Evolutionary conservation across 2,329 filamentous ascomycete species (phyloP).

Genomic region (Dothideomycetes sp.): DNA sequence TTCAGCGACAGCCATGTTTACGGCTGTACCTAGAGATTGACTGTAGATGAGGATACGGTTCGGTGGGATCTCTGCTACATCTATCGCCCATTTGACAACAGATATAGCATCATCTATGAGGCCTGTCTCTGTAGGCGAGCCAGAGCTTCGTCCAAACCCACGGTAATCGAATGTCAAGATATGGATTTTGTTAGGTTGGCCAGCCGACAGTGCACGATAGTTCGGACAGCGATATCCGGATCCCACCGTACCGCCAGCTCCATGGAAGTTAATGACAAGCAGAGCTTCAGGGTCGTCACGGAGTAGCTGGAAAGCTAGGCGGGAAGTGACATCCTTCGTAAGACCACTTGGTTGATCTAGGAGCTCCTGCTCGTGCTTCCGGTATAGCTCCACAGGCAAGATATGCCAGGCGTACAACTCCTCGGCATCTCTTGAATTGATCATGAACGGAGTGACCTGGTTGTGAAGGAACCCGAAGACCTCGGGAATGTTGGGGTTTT

Average conservation of each 20-base stretch:
- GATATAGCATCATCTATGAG: constrained; percentile 46
- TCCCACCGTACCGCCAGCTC: constrained; percentile 47
- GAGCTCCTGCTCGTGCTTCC: constrained; percentile 33
- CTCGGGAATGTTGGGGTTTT: constrained; percentile 41
- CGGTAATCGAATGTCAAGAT: constrained; percentile 53
- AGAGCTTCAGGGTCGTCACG: constrained; percentile 54
- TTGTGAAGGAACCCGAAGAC: constrained; percentile 41
- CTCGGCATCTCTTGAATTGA: constrained; percentile 34
- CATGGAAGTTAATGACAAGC: constrained; percentile 55
- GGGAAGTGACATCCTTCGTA: constrained; percentile 45
- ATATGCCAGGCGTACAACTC: constrained; percentile 43
- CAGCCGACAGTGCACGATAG: constrained; percentile 48
- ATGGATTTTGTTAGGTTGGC: constrained; percentile 44
- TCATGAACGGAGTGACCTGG: constrained; percentile 41
- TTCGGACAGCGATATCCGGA: constrained; percentile 47
- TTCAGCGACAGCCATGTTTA: constrained; percentile 37
- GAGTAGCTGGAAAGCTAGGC: constrained; percentile 52
- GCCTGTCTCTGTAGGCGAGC: constrained; percentile 46
- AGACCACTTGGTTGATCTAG: constrained; percentile 37
- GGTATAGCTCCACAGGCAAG: constrained; percentile 39
- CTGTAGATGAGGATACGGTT: constrained; percentile 50
- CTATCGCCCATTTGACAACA: constrained; percentile 45
- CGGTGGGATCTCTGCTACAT: constrained; percentile 43
- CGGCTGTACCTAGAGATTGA: constrained; percentile 51
- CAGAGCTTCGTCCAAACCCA: constrained; percentile 48